Conservation (phyloP, 257 asterid species). For the Pogostemon cablin region DNA sequence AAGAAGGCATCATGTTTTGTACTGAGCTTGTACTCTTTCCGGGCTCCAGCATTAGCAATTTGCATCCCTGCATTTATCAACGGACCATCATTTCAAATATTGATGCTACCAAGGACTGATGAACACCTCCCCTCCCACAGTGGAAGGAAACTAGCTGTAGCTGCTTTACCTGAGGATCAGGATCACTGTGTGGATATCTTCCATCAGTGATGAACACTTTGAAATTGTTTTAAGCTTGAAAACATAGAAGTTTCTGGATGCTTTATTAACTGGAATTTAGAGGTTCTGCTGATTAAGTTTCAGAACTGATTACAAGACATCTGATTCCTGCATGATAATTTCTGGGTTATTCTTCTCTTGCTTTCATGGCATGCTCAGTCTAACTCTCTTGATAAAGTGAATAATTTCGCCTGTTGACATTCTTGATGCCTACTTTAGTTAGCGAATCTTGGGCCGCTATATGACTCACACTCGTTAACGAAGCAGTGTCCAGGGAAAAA, state of each 20-base stretch:
- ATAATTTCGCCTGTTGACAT: neutral
- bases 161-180: neutral
- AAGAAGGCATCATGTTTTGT: neutral
- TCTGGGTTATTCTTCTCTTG: neutral
- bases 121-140: no score
- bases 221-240: neutral
- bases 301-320: neutral
- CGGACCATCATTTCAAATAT: neutral
- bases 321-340: neutral
- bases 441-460: neutral
- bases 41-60: no score
- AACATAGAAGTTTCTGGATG: conserved; percentile 6
- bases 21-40: neutral
- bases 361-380: neutral
- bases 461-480: neutral
- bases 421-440: conserved; percentile 1
- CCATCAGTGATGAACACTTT: neutral
- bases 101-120: neutral
- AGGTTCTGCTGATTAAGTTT: conserved; percentile 4
- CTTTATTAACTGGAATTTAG: neutral
- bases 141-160: no score
- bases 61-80: neutral
- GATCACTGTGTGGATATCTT: conserved; percentile 2
- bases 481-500: neutral
- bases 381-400: neutral